phyloP scores from a whole-genome alignment of 805 yeast species.

The Sugiyamaella boreocaroliniensis region DNA sequence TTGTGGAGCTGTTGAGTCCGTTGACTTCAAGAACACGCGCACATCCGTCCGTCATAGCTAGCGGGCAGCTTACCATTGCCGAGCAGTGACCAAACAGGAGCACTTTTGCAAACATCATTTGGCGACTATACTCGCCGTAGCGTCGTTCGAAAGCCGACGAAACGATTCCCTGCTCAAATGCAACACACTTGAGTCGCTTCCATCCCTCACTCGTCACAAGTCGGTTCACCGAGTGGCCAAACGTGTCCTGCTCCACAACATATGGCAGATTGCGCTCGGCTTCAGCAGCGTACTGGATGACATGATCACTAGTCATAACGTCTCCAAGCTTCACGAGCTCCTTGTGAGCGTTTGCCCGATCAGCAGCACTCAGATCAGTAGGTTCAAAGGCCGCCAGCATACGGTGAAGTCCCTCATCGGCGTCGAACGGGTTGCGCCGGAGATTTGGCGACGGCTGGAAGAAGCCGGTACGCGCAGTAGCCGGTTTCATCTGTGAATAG shows the following conservation, averaged over 20 bases:
- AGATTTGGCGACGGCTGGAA: constrained; percentile 23
- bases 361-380: not conserved
- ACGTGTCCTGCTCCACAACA: constrained; percentile 26
- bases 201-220: constrained; percentile 29
- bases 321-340: constrained; percentile 23
- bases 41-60: constrained; percentile 32
- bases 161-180: constrained; percentile 20
- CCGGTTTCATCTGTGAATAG: constrained; percentile 12
- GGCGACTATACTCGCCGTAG: constrained; percentile 21
- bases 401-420: constrained; percentile 21
- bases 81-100: constrained; percentile 27
- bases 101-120: constrained; percentile 23
- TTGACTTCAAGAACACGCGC: constrained; percentile 26
- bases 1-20: not conserved
- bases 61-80: constrained; percentile 28
- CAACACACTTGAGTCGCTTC: constrained; percentile 23
- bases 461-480: constrained; percentile 25
- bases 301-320: constrained; percentile 18
- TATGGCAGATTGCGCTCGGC: constrained; percentile 27
- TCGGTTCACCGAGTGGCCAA: constrained; percentile 23
- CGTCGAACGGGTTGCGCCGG: constrained; percentile 20
- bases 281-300: constrained; percentile 24
- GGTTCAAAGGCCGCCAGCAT: constrained; percentile 17
- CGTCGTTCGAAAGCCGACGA: constrained; percentile 26
- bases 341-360: not conserved